phyloP scores from a whole-genome alignment of 1,284 basidiomycete genomes.

The Moniliophthora roreri region DNA sequence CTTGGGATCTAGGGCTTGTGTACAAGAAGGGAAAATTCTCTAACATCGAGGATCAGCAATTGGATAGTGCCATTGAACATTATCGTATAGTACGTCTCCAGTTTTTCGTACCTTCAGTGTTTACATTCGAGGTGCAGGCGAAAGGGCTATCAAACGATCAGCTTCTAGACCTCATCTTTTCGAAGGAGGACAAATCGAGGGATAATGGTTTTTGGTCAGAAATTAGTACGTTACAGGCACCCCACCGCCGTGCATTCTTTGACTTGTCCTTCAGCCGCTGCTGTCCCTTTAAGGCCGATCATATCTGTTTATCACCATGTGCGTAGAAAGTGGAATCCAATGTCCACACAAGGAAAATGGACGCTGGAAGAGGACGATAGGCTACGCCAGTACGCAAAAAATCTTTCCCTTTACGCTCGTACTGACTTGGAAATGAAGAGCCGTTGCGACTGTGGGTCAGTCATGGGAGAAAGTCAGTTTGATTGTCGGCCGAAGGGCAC shows the following conservation, averaged over 20 bases:
- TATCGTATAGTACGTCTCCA: conserved; percentile 54
- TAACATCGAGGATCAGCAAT: conserved; percentile 65
- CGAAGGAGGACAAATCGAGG: conserved; percentile 58
- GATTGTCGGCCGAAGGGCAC: conserved; percentile 67
- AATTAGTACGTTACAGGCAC: conserved; percentile 62
- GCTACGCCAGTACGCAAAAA: conserved; percentile 54
- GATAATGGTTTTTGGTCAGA: conserved; percentile 74
- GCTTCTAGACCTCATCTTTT: conserved; percentile 61
- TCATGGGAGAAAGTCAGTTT: conserved; percentile 76
- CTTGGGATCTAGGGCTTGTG: conserved; percentile 54
- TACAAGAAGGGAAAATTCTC: conserved; percentile 87
- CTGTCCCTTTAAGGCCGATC: conserved; percentile 72
- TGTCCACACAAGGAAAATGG: conserved; percentile 72
- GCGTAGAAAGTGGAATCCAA: conserved; percentile 65
- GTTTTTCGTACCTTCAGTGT: conserved; percentile 1
- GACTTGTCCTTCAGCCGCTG: conserved; percentile 45
- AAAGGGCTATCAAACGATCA: conserved; percentile 52
- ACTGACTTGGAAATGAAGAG: conserved; percentile 36
- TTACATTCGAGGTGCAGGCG: conserved; percentile 29
- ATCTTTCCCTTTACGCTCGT: conserved; percentile 1
- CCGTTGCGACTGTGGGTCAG: conserved; percentile 67
- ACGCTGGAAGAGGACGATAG: conserved; percentile 60
- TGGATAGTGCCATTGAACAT: conserved; percentile 60
- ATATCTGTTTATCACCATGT: conserved; percentile 82
- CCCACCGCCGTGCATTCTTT: not conserved